Evolutionary conservation across 345 rosid species (phyloP).

Genomic region (Firmiana major): DNA sequence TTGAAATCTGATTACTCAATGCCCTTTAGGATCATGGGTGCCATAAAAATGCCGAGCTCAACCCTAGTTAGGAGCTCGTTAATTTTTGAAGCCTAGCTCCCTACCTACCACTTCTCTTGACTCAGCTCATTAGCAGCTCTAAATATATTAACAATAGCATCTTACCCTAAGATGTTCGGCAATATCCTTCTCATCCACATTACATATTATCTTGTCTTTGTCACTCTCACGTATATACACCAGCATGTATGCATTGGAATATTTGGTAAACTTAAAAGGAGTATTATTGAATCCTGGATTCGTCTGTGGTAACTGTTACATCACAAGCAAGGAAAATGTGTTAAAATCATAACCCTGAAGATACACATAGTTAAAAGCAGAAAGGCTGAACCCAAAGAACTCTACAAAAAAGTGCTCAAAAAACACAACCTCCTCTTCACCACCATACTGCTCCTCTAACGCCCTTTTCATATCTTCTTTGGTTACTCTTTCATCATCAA

Average conservation of each 20-base stretch:
- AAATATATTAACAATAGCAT: constrained; percentile 20
- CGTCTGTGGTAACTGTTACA: constrained; percentile 65
- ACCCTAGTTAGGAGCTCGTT: constrained; percentile 1
- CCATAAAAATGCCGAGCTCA: constrained; percentile 2
- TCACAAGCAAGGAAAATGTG: constrained; percentile 19
- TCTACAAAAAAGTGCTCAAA: background rate
- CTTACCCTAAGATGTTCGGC: constrained; percentile 92
- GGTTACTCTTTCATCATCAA: constrained; percentile 96
- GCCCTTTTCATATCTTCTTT: constrained; percentile 93
- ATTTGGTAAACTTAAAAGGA: constrained; percentile 81
- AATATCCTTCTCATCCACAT: constrained; percentile 96
- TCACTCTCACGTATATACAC: constrained; percentile 94
- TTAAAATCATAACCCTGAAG: constrained; percentile 19
- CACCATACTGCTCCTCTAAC: constrained; percentile 96
- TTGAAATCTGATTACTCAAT: background rate
- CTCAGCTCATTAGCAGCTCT: background rate
- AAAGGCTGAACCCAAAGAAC: background rate
- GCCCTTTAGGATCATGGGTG: constrained; percentile 1
- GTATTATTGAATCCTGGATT: constrained; percentile 90
- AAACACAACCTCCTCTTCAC: constrained; percentile 84
- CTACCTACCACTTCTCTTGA: background rate
- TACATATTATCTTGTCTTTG: constrained; percentile 91
- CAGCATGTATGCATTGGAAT: constrained; percentile 97
- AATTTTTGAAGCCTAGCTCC: background rate
- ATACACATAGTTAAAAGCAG: constrained; percentile 1